Conservation (phyloP, 345 rosid species). For the Turritis glabra region DNA sequence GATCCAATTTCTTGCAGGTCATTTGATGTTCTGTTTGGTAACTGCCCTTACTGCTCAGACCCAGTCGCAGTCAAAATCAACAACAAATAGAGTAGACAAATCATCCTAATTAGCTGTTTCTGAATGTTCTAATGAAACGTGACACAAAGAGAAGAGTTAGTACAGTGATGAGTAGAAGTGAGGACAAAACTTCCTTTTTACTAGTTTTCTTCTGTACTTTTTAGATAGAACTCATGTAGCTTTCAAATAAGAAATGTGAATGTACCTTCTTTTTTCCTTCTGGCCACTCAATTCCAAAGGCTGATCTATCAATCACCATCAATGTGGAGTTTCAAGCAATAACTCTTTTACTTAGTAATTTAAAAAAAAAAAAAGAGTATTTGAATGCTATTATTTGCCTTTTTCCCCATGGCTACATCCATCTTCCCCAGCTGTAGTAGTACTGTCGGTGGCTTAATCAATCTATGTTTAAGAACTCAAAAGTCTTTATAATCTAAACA, state of each 20-base stretch:
- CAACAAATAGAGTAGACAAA: not conserved
- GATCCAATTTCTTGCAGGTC: conserved; percentile 53
- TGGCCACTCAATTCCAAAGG: conserved; percentile 26
- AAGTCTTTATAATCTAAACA: not conserved
- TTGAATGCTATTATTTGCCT: conserved; percentile 24
- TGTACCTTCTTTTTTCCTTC: conserved; percentile 1
- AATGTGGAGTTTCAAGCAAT: conserved; percentile 20
- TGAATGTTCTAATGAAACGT: not conserved
- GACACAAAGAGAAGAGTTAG: conserved; percentile 5
- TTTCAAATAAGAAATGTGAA: conserved; percentile 21
- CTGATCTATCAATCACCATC: conserved; percentile 36
- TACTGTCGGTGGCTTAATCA: conserved; percentile 35
- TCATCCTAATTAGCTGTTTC: not conserved
- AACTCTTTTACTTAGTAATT: conserved; percentile 24
- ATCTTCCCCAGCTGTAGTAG: conserved; percentile 32
- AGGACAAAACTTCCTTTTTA: conserved; percentile 28
- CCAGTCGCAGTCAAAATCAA: conserved; percentile 69
- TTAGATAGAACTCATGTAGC: conserved; percentile 27
- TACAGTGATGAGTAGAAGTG: conserved; percentile 11
- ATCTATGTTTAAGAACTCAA: not conserved
- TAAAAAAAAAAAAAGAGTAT: not conserved
- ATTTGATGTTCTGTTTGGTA: conserved; percentile 72
- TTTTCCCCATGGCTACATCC: conserved; percentile 17
- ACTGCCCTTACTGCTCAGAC: conserved; percentile 79
- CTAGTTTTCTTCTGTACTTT: conserved; percentile 1